These are phyloP conservation scores for Botryosphaeria dothidea DNA, from an alignment of 2,329 filamentous ascomycete species.

Conservation along the genomic window DNA sequence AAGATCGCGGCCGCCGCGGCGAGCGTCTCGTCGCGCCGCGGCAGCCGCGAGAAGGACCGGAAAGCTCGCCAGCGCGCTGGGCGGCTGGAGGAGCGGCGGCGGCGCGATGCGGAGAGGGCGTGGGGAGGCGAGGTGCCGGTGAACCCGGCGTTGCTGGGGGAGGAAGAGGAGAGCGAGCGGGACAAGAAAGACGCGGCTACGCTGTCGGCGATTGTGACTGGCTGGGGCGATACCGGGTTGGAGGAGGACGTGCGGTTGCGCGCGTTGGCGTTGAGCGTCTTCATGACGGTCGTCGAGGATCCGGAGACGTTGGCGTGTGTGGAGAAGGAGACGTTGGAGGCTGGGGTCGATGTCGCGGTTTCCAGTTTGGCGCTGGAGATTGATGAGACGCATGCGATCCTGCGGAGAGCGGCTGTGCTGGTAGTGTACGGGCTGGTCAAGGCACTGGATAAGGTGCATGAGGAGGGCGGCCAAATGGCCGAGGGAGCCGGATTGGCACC, in stretches of 20 bases:
- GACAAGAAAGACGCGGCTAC: conserved; percentile 45
- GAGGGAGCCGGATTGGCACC: conserved; percentile 43
- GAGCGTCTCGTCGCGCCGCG: conserved; percentile 64
- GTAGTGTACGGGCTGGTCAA: conserved; percentile 62
- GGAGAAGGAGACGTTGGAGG: conserved; percentile 31
- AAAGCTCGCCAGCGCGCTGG: conserved; percentile 57
- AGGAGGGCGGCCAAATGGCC: conserved; percentile 52
- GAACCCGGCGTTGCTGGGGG: conserved; percentile 30
- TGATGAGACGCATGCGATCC: conserved; percentile 61
- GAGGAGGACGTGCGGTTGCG: conserved; percentile 71
- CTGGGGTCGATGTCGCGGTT: conserved; percentile 63
- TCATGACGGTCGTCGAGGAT: conserved; percentile 61
- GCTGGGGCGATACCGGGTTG: conserved; percentile 66
- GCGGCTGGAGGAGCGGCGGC: conserved; percentile 50
- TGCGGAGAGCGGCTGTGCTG: conserved; percentile 67
- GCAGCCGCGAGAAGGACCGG: conserved; percentile 59
- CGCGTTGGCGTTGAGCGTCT: conserved; percentile 67
- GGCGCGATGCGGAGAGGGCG: conserved; percentile 52
- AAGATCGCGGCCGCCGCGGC: conserved; percentile 60
- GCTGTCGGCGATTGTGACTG: conserved; percentile 62
- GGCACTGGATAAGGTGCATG: conserved; percentile 56
- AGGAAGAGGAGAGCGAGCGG: conserved; percentile 28
- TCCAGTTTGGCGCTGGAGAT: conserved; percentile 64
- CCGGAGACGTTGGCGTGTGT: conserved; percentile 58
- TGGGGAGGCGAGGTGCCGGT: conserved; percentile 55